Base-by-base conservation (phyloP, 2,329 filamentous ascomycete species). In the Drechslerella dactyloides region DNA sequence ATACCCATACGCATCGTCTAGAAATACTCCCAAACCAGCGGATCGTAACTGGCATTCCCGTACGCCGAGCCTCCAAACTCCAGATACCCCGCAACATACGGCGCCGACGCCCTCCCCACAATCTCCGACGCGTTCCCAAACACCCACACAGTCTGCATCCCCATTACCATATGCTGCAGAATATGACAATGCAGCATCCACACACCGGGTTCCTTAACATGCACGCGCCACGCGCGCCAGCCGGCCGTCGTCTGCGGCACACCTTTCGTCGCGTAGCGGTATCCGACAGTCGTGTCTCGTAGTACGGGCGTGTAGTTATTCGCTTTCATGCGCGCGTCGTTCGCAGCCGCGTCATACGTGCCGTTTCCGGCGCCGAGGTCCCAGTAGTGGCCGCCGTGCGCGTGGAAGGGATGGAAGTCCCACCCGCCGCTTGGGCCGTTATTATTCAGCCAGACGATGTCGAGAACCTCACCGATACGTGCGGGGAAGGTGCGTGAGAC, bases 181-280 rank as follows among this genome's bases (percentile, higher is more conserved):
- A 84, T 82, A 76, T 87, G 85, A 73, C 85, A 87, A 76, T 87
- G 85, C 73, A 87, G 79, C 84, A 87, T 84, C 85, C 85, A 87
- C 1, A 84, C 84, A 0, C 85, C 86, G 0, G 83, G 77, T 63
- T 83, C 78, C 7, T 78, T 79, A 0, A 87, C 82, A 2, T 84
- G 79, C 0, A 87, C 78, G 8, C 86, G 80, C 86, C 86, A 88
- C 0, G 82, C 86, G 19, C 86, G 80, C 86, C 86, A 89, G 0
- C 86, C 85, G 0, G 81, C 80, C 1, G 80, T 81, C 4, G 79
- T 76, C 2, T 81, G 78, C 0, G 81, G 77, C 1, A 73, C 74
- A 0, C 81, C 82, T 23, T 80, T 80, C 2, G 78, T 74, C 0
- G 77, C 78, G 73, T 87, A 89, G 1, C 83, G 78, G 73, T 86